Percentiles rank a stretch among this genome's conserved stretches.
Evolutionary conservation across 2,329 filamentous ascomycete species (phyloP).

Genomic region (Botrytis porri): DNA sequence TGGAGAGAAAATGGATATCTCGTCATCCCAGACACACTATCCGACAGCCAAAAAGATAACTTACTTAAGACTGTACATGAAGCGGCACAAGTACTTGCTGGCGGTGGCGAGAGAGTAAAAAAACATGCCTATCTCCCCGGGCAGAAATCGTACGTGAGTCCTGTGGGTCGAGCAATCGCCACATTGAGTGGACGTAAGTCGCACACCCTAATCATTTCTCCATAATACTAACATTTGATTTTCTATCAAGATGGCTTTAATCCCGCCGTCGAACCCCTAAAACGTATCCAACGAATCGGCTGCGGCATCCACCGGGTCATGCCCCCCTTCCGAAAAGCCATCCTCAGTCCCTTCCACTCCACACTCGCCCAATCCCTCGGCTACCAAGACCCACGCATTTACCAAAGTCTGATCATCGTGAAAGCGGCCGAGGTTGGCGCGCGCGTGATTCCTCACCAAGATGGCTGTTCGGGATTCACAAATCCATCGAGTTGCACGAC

Average conservation of each 20-base stretch:
- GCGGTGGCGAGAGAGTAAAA: conserved; percentile 2
- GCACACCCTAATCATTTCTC: fast-evolving
- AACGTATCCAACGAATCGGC: conserved; percentile 11
- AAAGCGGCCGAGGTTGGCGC: conserved; percentile 8
- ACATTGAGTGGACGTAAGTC: conserved; percentile 1
- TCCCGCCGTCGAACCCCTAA: neutral
- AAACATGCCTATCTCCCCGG: conserved; percentile 3
- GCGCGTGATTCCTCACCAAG: conserved; percentile 2
- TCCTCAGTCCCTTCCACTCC: neutral
- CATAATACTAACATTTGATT: neutral
- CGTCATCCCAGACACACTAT: neutral
- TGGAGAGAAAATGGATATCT: conserved; percentile 14
- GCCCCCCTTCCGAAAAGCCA: neutral
- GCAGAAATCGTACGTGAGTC: neutral
- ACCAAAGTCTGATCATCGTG: conserved; percentile 9
- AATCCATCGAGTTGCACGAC: conserved; percentile 4
- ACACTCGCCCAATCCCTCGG: neutral
- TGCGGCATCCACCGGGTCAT: conserved; percentile 11
- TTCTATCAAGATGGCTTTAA: neutral
- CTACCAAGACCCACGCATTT: conserved; percentile 1
- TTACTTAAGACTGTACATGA: conserved; percentile 10
- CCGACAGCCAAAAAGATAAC: neutral
- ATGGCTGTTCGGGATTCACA: conserved; percentile 13
- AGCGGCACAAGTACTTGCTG: neutral
- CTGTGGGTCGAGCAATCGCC: conserved; percentile 5